Percentiles rank a stretch among this genome's conserved stretches.
Evolutionary conservation across 192 early-diverging fungal species (phyloP).

Genomic region (Backusella circina): DNA sequence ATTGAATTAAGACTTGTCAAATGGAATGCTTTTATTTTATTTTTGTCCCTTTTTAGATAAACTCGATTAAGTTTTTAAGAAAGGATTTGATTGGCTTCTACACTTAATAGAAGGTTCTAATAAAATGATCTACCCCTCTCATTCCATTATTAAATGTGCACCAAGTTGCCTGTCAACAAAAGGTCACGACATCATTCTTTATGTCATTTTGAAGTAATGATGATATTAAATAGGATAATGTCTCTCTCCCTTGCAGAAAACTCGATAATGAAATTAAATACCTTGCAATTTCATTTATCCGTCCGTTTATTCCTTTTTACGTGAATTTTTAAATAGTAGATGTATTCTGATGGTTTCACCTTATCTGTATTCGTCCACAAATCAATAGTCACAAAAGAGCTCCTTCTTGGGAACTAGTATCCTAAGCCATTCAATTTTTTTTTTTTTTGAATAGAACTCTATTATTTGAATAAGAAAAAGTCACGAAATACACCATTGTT

Average conservation of each 20-base stretch:
- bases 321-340: neutral
- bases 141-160: neutral
- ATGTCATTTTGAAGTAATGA: neutral
- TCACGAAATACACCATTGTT: too few species aligned
- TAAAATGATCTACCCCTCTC: neutral
- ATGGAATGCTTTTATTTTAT: too few species aligned
- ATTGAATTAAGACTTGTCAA: too few species aligned
- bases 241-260: neutral
- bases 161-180: neutral
- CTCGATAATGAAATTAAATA: neutral
- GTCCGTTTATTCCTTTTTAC: neutral
- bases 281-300: neutral
- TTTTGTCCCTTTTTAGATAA: too few species aligned
- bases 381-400: too few species aligned
- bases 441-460: too few species aligned
- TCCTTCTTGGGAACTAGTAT: too few species aligned
- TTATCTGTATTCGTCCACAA: too few species aligned
- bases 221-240: neutral
- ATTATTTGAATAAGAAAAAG: too few species aligned
- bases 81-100: neutral
- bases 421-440: too few species aligned
- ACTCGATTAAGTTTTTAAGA: too few species aligned
- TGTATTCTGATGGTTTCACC: neutral
- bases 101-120: neutral
- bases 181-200: neutral